Percentiles rank a stretch among this genome's conserved stretches.
phyloP scores from a whole-genome alignment of 306 rosid species.

The Spatholobus suberectus region DNA sequence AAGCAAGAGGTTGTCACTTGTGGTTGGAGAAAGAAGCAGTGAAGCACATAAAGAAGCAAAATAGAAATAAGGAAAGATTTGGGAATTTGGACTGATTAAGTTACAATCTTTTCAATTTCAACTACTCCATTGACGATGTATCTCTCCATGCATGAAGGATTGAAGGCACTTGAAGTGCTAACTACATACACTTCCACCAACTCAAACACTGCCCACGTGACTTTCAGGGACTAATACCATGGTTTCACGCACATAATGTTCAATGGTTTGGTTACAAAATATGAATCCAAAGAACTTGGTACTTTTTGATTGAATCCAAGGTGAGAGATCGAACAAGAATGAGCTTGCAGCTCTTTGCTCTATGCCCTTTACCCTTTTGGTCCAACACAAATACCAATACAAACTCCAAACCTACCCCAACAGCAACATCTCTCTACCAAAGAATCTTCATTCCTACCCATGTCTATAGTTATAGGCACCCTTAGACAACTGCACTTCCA shows the following conservation, averaged over 20 bases:
- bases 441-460: slow-evolving; percentile 72
- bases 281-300: not conserved
- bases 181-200: too few species aligned
- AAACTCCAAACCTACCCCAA: slow-evolving; percentile 34
- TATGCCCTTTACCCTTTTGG: slow-evolving; percentile 29
- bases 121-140: too few species aligned
- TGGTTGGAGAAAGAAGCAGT: too few species aligned
- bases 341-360: slow-evolving; percentile 53
- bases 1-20: too few species aligned
- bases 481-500: slow-evolving; percentile 79
- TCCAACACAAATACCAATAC: not conserved
- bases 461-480: slow-evolving; percentile 77
- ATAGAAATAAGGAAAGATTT: too few species aligned
- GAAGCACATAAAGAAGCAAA: too few species aligned
- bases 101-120: too few species aligned
- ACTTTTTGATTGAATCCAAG: not conserved
- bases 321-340: slow-evolving; percentile 40
- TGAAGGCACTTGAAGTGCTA: too few species aligned
- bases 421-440: slow-evolving; percentile 52
- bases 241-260: not conserved
- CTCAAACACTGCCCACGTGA: too few species aligned
- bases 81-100: too few species aligned
- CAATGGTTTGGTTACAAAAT: not conserved
- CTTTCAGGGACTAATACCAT: not conserved
- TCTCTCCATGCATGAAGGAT: too few species aligned